These are phyloP conservation scores for Naganishia sp. DNA, from an alignment of 1,284 basidiomycete genomes.

Conservation along the genomic window DNA sequence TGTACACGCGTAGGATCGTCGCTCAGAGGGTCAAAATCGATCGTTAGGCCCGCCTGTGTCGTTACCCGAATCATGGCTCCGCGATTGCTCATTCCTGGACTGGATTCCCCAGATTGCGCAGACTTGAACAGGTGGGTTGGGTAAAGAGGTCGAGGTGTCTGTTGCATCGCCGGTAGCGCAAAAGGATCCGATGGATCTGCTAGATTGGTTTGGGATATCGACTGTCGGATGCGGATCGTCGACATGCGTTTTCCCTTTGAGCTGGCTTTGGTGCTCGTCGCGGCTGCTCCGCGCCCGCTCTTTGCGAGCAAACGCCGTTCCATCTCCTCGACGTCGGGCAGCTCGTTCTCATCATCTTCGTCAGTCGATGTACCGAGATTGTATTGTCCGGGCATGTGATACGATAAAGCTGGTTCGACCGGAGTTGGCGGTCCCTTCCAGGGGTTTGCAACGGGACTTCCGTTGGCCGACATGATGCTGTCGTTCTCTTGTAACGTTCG, in stretches of 20 bases:
- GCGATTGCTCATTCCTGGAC: constrained; percentile 23
- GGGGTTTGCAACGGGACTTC: constrained; percentile 39
- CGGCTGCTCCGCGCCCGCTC: constrained; percentile 3
- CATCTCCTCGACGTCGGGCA: constrained; percentile 48
- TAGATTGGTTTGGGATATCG: constrained; percentile 9
- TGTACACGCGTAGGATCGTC: constrained; percentile 26
- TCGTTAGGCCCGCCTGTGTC: constrained; percentile 27
- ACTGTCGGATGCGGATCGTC: constrained; percentile 32
- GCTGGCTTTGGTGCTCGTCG: background rate
- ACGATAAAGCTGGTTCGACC: constrained; percentile 17
- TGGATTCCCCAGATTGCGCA: constrained; percentile 8
- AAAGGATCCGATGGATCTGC: constrained; percentile 24
- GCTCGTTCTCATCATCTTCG: constrained; percentile 41
- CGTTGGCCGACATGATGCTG: constrained; percentile 42
- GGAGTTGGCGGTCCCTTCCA: constrained; percentile 12
- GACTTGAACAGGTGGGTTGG: constrained; percentile 25
- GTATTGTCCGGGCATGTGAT: constrained; percentile 30
- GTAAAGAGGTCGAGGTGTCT: constrained; percentile 21
- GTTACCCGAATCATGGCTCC: constrained; percentile 32
- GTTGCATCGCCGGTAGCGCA: constrained; percentile 10
- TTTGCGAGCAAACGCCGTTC: constrained; percentile 41
- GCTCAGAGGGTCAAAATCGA: constrained; percentile 34
- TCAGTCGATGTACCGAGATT: constrained; percentile 33
- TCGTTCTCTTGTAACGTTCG: constrained; percentile 43
- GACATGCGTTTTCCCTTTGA: constrained; percentile 32